These are phyloP conservation scores for Pseudocercospora vitis DNA, from an alignment of 2,329 filamentous ascomycete species.

Conservation along the genomic window DNA sequence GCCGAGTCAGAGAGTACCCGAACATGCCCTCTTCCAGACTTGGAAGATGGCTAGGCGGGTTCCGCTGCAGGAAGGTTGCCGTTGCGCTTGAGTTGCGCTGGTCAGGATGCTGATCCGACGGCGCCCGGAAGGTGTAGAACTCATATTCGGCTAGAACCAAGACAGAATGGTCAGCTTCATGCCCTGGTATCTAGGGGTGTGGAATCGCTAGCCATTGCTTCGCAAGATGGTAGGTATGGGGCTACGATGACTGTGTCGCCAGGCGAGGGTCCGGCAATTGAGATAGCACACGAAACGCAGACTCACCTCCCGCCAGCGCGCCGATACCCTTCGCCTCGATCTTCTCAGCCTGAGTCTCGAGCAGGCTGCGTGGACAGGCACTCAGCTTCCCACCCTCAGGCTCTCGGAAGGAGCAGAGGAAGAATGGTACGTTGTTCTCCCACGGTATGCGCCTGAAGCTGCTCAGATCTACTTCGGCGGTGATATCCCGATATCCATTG, in stretches of 20 bases:
- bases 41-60: constrained; percentile 71
- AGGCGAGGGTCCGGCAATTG: not conserved
- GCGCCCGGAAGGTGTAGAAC: constrained; percentile 85
- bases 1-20: constrained; percentile 83
- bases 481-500: constrained; percentile 83
- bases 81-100: constrained; percentile 67
- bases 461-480: constrained; percentile 75
- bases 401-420: constrained; percentile 79
- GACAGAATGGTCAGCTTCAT: not conserved
- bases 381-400: constrained; percentile 71
- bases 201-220: not conserved
- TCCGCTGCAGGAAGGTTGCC: constrained; percentile 70
- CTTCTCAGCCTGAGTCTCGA: constrained; percentile 68
- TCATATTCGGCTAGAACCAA: constrained; percentile 76
- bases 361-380: constrained; percentile 75
- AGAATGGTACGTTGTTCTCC: constrained; percentile 84
- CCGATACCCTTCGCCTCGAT: constrained; percentile 68
- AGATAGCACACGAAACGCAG: not conserved
- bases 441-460: constrained; percentile 84
- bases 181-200: not conserved
- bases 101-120: constrained; percentile 45
- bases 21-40: constrained; percentile 92
- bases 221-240: not conserved
- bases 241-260: not conserved
- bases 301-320: constrained; percentile 84